Percentiles rank a stretch among this genome's conserved stretches.
Conservation (phyloP, 352 stramenopile genomes). For the Saprolegnia diclina region DNA sequence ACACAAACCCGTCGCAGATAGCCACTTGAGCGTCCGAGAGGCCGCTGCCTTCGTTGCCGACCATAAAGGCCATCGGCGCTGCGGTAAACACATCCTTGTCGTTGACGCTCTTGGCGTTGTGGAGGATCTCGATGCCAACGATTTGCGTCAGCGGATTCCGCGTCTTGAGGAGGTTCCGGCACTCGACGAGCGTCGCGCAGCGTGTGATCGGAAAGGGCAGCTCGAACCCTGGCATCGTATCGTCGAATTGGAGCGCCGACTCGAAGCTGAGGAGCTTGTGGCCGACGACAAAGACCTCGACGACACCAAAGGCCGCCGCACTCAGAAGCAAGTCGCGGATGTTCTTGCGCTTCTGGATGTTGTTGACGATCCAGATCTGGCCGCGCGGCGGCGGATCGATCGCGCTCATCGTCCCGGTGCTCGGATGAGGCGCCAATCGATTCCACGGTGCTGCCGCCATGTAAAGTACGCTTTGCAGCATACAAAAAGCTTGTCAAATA, state of each 20-base stretch:
- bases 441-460: neutral
- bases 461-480: neutral
- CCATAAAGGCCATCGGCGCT: slow-evolving; percentile 88
- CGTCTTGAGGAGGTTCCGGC: slow-evolving; percentile 48
- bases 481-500: neutral
- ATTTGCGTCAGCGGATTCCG: slow-evolving; percentile 63
- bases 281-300: slow-evolving; percentile 83
- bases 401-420: neutral
- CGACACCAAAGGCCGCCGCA: slow-evolving; percentile 74
- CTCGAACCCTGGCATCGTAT: slow-evolving; percentile 45
- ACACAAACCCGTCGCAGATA: slow-evolving; percentile 91
- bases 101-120: slow-evolving; percentile 60
- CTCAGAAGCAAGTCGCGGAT: slow-evolving; percentile 83
- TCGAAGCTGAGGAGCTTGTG: slow-evolving; percentile 61
- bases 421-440: too few species aligned
- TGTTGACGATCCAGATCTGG: slow-evolving; percentile 88
- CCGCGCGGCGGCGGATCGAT: neutral
- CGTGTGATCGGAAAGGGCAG: slow-evolving; percentile 52
- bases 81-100: slow-evolving; percentile 52
- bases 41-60: slow-evolving; percentile 94
- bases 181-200: slow-evolving; percentile 79
- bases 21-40: slow-evolving; percentile 88
- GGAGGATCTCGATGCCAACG: slow-evolving; percentile 92
- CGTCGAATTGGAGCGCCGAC: slow-evolving; percentile 48
- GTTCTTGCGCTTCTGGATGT: slow-evolving; percentile 90